These are phyloP conservation scores for Phialemoniopsis sp. DNA, from an alignment of 2,329 filamentous ascomycete genomes.

Conservation along the genomic window DNA sequence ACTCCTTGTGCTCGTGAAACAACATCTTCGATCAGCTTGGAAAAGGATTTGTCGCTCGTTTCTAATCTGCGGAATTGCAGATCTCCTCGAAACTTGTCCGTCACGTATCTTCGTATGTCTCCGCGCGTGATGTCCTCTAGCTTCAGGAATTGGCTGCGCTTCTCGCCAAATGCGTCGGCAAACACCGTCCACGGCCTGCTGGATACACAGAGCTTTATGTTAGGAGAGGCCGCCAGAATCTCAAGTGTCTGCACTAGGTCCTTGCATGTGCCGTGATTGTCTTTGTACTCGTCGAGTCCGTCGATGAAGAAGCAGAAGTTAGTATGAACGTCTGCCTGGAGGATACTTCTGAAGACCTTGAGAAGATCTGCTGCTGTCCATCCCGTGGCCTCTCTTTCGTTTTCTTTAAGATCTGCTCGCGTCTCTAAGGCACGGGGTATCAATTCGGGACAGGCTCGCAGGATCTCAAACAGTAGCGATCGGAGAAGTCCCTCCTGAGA, in stretches of 20 bases:
- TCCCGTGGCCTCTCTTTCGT: too few relatives aligned
- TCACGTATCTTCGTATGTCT: constrained; percentile 10
- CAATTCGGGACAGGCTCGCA: constrained; percentile 6
- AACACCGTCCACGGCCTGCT: constrained; percentile 20
- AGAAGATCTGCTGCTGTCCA: not conserved
- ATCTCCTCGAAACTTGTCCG: constrained; percentile 2
- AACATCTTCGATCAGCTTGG: constrained; percentile 5
- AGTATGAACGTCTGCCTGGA: not conserved
- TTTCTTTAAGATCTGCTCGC: constrained; percentile 1
- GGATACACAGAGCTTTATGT: constrained; percentile 22
- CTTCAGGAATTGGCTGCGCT: constrained; percentile 3
- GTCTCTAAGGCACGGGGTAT: not conserved
- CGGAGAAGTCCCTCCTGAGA: constrained; percentile 26
- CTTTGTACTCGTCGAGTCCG: constrained; percentile 17
- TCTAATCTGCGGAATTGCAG: not conserved
- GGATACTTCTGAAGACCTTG: not conserved
- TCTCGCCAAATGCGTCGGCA: constrained; percentile 6
- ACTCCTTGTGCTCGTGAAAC: constrained; percentile 9
- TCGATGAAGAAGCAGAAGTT: constrained; percentile 16
- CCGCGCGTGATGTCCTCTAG: constrained; percentile 10
- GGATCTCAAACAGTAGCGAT: constrained; percentile 23
- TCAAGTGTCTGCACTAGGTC: constrained; percentile 6
- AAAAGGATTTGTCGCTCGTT: not conserved
- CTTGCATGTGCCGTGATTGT: constrained; percentile 1
- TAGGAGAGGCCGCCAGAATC: not conserved